These are phyloP conservation scores for Populus nigra DNA, from an alignment of 345 rosid genomes.

Conservation along the genomic window DNA sequence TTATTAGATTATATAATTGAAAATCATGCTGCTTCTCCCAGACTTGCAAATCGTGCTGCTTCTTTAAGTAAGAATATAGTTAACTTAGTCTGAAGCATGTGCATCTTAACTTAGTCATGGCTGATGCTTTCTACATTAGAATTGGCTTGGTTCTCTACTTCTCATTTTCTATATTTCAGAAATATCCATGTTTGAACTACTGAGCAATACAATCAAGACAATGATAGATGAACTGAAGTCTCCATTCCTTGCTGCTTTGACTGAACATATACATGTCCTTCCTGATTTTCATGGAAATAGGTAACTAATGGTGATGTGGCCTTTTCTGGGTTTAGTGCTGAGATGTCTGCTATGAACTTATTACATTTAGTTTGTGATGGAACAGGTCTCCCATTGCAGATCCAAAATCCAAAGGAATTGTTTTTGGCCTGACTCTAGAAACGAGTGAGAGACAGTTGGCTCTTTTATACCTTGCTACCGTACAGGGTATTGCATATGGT, in stretches of 20 bases:
- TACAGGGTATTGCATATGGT: slow-evolving; percentile 88
- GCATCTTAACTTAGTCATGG: neutral
- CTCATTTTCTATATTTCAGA: slow-evolving; percentile 43
- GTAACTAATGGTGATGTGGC: slow-evolving; percentile 28
- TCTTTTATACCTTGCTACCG: slow-evolving; percentile 72
- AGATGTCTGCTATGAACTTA: slow-evolving; percentile 6
- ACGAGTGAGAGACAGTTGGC: slow-evolving; percentile 83
- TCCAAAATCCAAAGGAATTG: slow-evolving; percentile 78
- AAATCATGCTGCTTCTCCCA: slow-evolving; percentile 82
- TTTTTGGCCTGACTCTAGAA: slow-evolving; percentile 82
- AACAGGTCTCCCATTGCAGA: slow-evolving; percentile 91
- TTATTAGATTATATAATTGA: slow-evolving; percentile 78
- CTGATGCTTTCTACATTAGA: neutral
- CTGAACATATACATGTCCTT: slow-evolving; percentile 70
- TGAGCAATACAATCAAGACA: slow-evolving; percentile 61
- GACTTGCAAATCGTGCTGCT: slow-evolving; percentile 89
- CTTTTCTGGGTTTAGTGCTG: neutral
- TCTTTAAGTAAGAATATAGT: slow-evolving; percentile 57
- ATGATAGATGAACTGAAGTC: slow-evolving; percentile 47
- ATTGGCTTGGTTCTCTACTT: neutral
- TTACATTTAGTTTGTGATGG: slow-evolving; percentile 17
- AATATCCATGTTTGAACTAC: slow-evolving; percentile 66
- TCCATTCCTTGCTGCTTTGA: slow-evolving; percentile 85
- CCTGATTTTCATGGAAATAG: slow-evolving; percentile 96
- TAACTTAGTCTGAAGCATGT: neutral